A percentile compares a stretch with the other conserved stretches of the same genome.
Conservation (phyloP, 768 basidiomycete genomes). For the Leccinum boreale region DNA sequence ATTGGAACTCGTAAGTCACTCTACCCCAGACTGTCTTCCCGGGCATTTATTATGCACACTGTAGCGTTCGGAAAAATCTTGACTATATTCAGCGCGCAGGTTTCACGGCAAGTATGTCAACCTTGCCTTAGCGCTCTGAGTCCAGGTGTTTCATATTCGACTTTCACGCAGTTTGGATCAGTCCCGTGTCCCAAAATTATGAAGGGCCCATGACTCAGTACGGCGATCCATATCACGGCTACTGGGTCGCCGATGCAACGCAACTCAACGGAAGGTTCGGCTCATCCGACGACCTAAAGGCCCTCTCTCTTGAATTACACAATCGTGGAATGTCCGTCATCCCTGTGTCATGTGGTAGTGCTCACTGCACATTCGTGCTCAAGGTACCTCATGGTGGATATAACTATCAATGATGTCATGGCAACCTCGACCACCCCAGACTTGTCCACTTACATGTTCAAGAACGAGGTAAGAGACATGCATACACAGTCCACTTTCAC, state of each 20-base stretch:
- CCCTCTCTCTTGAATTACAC: constrained; percentile 64
- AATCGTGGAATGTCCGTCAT: constrained; percentile 59
- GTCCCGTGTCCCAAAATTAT: constrained; percentile 77
- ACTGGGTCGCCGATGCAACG: constrained; percentile 73
- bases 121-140: neutral
- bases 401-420: constrained; percentile 87
- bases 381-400: constrained; percentile 73
- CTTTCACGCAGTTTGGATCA: constrained; percentile 67
- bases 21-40: neutral
- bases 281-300: constrained; percentile 66
- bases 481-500: neutral
- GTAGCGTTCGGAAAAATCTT: constrained; percentile 64
- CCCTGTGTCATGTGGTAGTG: neutral
- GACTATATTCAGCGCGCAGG: constrained; percentile 84
- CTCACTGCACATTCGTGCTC: neutral
- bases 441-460: constrained; percentile 66
- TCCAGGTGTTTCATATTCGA: neutral
- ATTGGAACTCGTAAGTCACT: constrained; percentile 12
- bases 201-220: constrained; percentile 67
- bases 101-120: constrained; percentile 63
- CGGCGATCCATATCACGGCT: constrained; percentile 84
- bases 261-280: constrained; percentile 71
- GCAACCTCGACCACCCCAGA: constrained; percentile 59
- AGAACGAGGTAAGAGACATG: constrained; percentile 44
- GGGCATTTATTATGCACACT: neutral